phyloP scores from a whole-genome alignment of 306 rosid genomes.

The Medicago lupulina region DNA sequence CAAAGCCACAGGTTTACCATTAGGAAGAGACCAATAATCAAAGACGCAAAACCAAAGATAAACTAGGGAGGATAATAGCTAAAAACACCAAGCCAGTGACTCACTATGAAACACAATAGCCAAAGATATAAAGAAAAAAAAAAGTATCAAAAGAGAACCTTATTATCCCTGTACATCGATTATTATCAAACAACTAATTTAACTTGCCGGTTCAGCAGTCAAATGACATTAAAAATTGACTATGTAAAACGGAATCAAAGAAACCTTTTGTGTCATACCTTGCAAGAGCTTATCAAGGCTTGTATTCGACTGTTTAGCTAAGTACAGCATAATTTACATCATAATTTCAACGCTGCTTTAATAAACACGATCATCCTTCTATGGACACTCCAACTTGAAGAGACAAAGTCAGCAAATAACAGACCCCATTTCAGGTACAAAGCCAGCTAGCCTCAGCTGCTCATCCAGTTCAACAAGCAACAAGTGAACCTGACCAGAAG shows the following conservation, averaged over 20 bases:
- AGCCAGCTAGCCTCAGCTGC: slow-evolving; percentile 60
- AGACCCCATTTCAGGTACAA: slow-evolving; percentile 49
- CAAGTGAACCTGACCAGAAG: slow-evolving; percentile 52
- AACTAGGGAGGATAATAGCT: neutral
- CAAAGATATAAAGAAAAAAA: too few species aligned
- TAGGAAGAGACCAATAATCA: neutral
- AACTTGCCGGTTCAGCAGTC: neutral
- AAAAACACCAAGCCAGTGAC: too few species aligned
- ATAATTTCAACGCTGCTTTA: slow-evolving; percentile 2
- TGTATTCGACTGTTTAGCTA: neutral
- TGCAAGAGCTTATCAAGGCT: slow-evolving; percentile 3
- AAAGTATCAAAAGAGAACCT: neutral
- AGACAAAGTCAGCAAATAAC: slow-evolving; percentile 21
- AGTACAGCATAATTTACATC: neutral
- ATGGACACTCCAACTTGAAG: slow-evolving; percentile 18
- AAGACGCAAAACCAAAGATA: neutral
- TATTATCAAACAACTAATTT: neutral
- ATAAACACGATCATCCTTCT: slow-evolving; percentile 13
- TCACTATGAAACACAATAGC: too few species aligned
- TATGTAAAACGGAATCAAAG: neutral
- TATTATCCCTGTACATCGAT: too few species aligned
- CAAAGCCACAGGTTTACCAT: neutral
- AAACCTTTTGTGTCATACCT: slow-evolving; percentile 16
- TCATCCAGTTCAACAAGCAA: slow-evolving; percentile 61
- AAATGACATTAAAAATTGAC: neutral